Base-by-base conservation (phyloP, 352 stramenopile species). In the Blastocystis sp. region DNA sequence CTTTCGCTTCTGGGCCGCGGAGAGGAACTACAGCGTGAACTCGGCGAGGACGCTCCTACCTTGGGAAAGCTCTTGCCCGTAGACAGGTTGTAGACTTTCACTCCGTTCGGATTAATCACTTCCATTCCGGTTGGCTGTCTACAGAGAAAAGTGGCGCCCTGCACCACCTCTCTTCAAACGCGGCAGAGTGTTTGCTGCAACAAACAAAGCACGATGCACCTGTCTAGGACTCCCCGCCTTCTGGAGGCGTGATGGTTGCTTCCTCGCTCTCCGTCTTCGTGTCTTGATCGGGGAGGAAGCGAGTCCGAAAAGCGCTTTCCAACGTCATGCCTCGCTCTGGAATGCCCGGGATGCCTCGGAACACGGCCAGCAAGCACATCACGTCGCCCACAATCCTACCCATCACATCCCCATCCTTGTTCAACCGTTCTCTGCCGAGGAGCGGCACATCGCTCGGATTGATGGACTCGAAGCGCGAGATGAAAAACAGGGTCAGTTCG, bases 81-180 rank as follows among this genome's bases (percentile, higher is more conserved):
- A 82, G 92, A 93, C 86, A 96, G 91, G 91, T 96, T 95, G 91
- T 96, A 96, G 86, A 96, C 94, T 90, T 96, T 96, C 88, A 96
- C 93, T 89, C 93, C 93, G 23, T 90, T 89, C 19, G 69, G 53
- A n/a, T 89, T n/a, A 34, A 89, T 84, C 19, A 61, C 41, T 62
- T 89, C 21, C 71, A 89, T 89, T 76, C 28, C 59, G 10, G 52
- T 61, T 61, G 52, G 52, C 19, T 61, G 52, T 61, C 10, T 61
- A 21, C 28, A 34, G 28, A 34, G 28, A 34, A 34, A 34, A 34
- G 28, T 34, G 28, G 28, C 28, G 28, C 28, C 28, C 28, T 34
- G 28, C 28, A 34, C 28, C 28, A 34, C 28, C 28, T 34, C 28
- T 34, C 28, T 34, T 34, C 28, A 34, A 34, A 34, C 28, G 28